phyloP scores from a whole-genome alignment of 805 yeast genomes.

The Metschnikowia bowlesiae region DNA sequence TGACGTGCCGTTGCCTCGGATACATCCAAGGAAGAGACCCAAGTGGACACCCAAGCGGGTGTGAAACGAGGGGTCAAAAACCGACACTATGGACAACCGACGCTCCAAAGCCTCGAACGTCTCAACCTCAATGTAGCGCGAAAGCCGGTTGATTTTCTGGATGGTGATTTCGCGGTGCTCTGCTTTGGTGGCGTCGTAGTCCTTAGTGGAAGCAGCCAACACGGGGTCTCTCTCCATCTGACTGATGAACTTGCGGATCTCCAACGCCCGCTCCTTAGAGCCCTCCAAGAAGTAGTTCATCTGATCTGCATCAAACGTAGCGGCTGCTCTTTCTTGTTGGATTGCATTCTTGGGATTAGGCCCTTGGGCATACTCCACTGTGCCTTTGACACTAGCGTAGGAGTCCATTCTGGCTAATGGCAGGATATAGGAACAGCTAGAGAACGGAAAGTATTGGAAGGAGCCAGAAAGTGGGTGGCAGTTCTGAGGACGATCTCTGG shows the following conservation, averaged over 20 bases:
- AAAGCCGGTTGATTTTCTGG: constrained; percentile 54
- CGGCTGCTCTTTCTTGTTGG: constrained; percentile 42
- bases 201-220: constrained; percentile 47
- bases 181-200: constrained; percentile 54
- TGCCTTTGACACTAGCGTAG: constrained; percentile 11
- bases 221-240: constrained; percentile 68
- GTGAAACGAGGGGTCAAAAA: constrained; percentile 73
- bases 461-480: no score
- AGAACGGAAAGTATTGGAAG: no score
- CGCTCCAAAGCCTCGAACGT: constrained; percentile 47
- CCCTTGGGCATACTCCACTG: constrained; percentile 17
- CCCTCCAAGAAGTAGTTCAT: constrained; percentile 58
- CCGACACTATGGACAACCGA: constrained; percentile 54
- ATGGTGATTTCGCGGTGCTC: constrained; percentile 61
- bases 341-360: constrained; percentile 34
- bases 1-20: constrained; percentile 83
- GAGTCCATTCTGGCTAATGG: not conserved
- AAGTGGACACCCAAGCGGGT: constrained; percentile 86
- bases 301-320: constrained; percentile 30
- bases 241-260: constrained; percentile 47
- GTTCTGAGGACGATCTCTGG: no score
- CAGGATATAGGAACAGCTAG: not conserved
- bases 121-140: constrained; percentile 55
- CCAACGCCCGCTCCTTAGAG: constrained; percentile 36
- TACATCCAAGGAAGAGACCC: constrained; percentile 76